Percentiles rank a stretch among this genome's conserved stretches.
These are phyloP conservation scores for Taxillus chinensis DNA, from an alignment of 164 flowering plant genomes.

Conservation along the genomic window DNA sequence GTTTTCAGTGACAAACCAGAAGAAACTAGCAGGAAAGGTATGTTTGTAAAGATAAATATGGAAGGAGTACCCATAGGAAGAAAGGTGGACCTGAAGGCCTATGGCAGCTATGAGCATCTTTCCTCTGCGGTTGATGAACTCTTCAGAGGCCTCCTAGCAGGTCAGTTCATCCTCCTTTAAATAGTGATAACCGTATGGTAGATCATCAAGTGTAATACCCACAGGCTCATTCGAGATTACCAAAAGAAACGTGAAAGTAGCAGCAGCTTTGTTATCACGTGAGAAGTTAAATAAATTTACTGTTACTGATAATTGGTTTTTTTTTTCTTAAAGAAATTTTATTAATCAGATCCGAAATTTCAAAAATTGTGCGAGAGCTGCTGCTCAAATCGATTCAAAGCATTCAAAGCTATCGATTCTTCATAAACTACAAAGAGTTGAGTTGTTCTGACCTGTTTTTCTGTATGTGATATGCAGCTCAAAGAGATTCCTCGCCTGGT, in stretches of 20 bases:
- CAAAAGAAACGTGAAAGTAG: no score
- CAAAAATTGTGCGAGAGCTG: no score
- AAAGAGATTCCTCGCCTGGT: slow-evolving; percentile 46
- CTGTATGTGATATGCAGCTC: slow-evolving; percentile 37
- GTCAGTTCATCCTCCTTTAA: slow-evolving; percentile 16
- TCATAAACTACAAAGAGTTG: background rate
- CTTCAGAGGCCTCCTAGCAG: slow-evolving; percentile 89
- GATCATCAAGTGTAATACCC: no score
- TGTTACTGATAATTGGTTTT: no score
- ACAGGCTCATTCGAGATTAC: no score
- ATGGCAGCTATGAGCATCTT: slow-evolving; percentile 72
- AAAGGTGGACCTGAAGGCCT: slow-evolving; percentile 75
- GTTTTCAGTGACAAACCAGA: slow-evolving; percentile 15
- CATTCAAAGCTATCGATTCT: no score
- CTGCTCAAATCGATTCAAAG: no score
- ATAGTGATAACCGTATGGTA: no score
- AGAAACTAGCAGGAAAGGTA: slow-evolving; percentile 32
- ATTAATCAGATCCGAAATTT: no score
- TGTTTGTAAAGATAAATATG: slow-evolving; percentile 93
- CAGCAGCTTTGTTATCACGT: no score
- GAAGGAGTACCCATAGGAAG: slow-evolving; percentile 97
- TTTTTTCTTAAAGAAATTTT: no score
- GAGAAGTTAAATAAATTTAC: no score
- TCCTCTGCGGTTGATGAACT: slow-evolving; percentile 77
- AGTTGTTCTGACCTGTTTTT: slow-evolving; percentile 2